phyloP scores from a whole-genome alignment of 257 asterid genomes.

The Penstemon eatonii region DNA sequence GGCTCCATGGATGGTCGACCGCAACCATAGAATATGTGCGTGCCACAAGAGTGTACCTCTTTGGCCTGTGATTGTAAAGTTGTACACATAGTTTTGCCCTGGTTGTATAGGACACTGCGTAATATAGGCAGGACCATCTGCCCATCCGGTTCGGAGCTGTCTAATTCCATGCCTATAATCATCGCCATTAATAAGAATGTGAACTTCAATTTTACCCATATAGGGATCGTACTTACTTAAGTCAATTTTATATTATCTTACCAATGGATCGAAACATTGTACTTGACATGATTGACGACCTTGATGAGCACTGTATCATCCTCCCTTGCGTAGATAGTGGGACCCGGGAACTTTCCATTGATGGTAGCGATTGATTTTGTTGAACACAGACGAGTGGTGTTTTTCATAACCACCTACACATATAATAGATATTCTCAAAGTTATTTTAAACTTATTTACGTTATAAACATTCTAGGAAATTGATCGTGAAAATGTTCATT shows the following conservation, averaged over 20 bases:
- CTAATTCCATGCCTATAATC: conserved; percentile 74
- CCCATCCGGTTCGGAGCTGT: conserved; percentile 89
- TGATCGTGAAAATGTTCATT: not conserved
- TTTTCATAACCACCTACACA: conserved; percentile 56
- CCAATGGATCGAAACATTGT: conserved; percentile 72
- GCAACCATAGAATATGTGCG: conserved; percentile 84
- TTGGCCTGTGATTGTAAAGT: conserved; percentile 85
- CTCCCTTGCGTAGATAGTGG: conserved; percentile 67
- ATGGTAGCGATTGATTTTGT: conserved; percentile 61
- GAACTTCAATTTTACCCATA: not conserved
- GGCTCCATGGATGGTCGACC: conserved; percentile 86
- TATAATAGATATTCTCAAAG: not conserved
- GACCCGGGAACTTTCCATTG: conserved; percentile 72
- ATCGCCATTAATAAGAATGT: not conserved
- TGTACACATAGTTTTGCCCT: conserved; percentile 69
- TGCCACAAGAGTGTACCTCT: conserved; percentile 92
- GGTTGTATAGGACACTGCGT: conserved; percentile 92
- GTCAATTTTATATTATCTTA: conserved; percentile 20
- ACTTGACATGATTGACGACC: conserved; percentile 64
- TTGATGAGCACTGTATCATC: conserved; percentile 57
- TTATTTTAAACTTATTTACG: not conserved
- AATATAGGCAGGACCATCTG: conserved; percentile 93
- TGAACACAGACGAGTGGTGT: conserved; percentile 56
- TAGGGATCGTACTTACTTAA: not conserved
- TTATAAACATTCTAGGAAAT: not conserved